Evolutionary conservation across 1,284 basidiomycete genomes (phyloP).

Genomic region (Ceratobasidium sp.): DNA sequence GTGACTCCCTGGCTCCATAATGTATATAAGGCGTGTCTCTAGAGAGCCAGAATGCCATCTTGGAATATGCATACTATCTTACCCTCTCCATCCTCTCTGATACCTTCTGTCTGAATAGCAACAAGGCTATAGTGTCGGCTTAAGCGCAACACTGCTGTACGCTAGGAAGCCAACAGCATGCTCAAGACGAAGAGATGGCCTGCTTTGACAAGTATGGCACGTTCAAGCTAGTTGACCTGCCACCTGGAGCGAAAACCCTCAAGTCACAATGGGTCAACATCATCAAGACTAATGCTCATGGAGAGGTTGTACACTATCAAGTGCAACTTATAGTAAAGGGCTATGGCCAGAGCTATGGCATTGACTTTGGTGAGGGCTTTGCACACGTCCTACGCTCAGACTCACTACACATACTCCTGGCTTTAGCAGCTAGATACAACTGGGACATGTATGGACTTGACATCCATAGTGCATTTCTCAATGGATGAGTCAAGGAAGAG

Average conservation of each 20-base stretch:
- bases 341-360: slow-evolving; percentile 55
- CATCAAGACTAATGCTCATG: neutral
- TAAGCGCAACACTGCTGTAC: no score
- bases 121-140: no score
- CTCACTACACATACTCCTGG: slow-evolving; percentile 54
- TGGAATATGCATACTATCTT: no score
- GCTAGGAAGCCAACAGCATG: neutral
- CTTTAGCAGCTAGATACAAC: slow-evolving; percentile 52
- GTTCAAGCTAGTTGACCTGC: neutral
- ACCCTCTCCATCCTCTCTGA: no score
- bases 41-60: no score
- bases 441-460: slow-evolving; percentile 57
- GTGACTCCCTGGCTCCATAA: no score
- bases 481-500: slow-evolving; percentile 57
- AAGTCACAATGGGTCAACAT: neutral
- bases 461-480: slow-evolving; percentile 54
- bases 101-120: no score
- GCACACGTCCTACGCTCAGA: slow-evolving; percentile 54
- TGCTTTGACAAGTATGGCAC: neutral
- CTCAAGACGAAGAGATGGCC: neutral
- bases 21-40: no score
- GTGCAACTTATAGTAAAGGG: slow-evolving; percentile 59
- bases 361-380: slow-evolving; percentile 55
- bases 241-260: neutral
- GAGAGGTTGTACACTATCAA: slow-evolving; percentile 50